These are phyloP conservation scores for Lipomyces spencermartinsiae DNA, from an alignment of 805 yeast species.

Conservation along the genomic window DNA sequence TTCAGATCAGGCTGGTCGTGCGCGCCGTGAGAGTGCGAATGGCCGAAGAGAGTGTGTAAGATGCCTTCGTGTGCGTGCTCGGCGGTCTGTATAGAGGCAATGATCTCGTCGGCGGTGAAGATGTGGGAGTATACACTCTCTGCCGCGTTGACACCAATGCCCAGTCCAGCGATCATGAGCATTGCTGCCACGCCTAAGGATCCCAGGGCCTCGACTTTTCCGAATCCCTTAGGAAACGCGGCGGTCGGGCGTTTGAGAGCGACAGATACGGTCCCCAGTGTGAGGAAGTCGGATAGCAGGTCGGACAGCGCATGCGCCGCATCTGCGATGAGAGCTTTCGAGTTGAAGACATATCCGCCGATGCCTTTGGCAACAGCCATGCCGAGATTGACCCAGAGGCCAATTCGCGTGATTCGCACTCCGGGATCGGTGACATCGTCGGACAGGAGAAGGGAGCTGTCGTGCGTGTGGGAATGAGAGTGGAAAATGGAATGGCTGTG, in stretches of 20 bases:
- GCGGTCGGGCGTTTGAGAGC: constrained; percentile 65
- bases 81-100: constrained; percentile 10
- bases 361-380: constrained; percentile 86
- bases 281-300: constrained; percentile 84
- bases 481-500: constrained; percentile 35
- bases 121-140: constrained; percentile 27
- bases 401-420: constrained; percentile 91
- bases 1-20: constrained; percentile 64
- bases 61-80: constrained; percentile 19
- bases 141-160: constrained; percentile 78
- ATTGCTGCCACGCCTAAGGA: constrained; percentile 86
- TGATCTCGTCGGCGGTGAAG: constrained; percentile 15
- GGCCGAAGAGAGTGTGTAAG: constrained; percentile 42
- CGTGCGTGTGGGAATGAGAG: constrained; percentile 32
- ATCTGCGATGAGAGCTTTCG: constrained; percentile 93
- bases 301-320: constrained; percentile 93
- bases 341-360: constrained; percentile 92
- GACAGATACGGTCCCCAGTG: constrained; percentile 85
- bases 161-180: constrained; percentile 82
- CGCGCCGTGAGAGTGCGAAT: constrained; percentile 55
- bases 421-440: constrained; percentile 72
- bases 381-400: constrained; percentile 79
- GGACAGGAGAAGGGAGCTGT: constrained; percentile 40
- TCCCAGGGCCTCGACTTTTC: constrained; percentile 91
- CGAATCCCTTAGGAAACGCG: constrained; percentile 84